Evolutionary conservation across 352 stramenopile genomes (phyloP), one percentile per base, ranked within the genome.

Genomic region (Globisporangium paroecandrum): DNA sequence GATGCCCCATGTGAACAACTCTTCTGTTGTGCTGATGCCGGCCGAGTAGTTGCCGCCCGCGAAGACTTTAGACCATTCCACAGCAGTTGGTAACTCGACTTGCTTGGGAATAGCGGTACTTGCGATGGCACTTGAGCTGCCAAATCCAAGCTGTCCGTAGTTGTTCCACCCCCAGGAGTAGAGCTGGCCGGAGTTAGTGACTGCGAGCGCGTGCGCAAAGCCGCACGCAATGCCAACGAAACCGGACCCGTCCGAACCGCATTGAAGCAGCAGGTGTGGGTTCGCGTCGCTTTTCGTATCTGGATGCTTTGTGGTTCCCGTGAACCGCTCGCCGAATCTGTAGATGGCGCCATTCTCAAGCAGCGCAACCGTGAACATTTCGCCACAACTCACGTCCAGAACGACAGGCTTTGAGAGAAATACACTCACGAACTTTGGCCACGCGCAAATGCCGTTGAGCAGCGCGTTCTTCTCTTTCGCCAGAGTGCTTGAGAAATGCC

Each of bases 121-220:
- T 3, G 74, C 29, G 13, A 62, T 65, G 15, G 64, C 54, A 27
- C 62, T 56, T 3, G 41, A 54, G 22, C 69, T 63, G 0, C 85
- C 86, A 4, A 91, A 69, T 0, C 90, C 89, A 8, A 96, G 81
- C 62, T 95, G 85, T 0, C 90, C 90, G 64, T 85, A 89, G 0
- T 71, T 76, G 63, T 97, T 96, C 8, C 94, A 77, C 0, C 90
- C 90, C 88, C 89, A 97, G 4, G 84, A 75, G 58, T 79, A 91
- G 0, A 94, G 51, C 12, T 79, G 62, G 0, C 89, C 87, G 6
- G 65, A 64, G 4, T 27, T 71, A n/a, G 82, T 89, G 25, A 92
- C 61, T 13, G 82, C 85, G 2, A 97, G 67, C 9, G 81, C 73
- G 64, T 97, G 91, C 0, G 82, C 74, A 41, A 69, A 88, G 25